A percentile compares a stretch with the other conserved stretches of the same genome.
phyloP scores from a whole-genome alignment of 805 yeast species.

The Scheffersomyces coipomensis region DNA sequence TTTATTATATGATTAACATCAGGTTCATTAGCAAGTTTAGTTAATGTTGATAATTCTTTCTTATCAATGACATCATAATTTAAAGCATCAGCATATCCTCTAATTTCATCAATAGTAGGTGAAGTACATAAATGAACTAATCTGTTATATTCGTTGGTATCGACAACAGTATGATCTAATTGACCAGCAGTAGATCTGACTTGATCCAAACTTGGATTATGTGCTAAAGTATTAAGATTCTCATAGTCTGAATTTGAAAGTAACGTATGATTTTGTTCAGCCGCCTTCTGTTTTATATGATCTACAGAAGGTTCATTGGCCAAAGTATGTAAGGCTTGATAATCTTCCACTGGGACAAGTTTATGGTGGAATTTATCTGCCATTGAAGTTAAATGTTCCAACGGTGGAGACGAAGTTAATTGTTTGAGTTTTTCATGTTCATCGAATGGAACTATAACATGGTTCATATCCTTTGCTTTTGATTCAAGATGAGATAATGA shows the following conservation, averaged over 20 bases:
- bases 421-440: conserved; percentile 13
- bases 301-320: conserved; percentile 19
- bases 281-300: conserved; percentile 13
- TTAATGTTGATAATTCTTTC: conserved; percentile 6
- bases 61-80: conserved; percentile 14
- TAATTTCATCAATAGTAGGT: conserved; percentile 18
- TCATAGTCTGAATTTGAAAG: conserved; percentile 9
- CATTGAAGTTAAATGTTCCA: conserved; percentile 13
- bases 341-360: conserved; percentile 7
- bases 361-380: conserved; percentile 10
- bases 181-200: conserved; percentile 21
- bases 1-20: conserved; percentile 15
- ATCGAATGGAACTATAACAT: conserved; percentile 13
- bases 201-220: conserved; percentile 26
- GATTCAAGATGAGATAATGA: conserved; percentile 18
- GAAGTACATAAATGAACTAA: conserved; percentile 13
- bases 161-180: conserved; percentile 8
- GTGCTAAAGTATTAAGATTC: conserved; percentile 6
- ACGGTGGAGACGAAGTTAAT: conserved; percentile 15
- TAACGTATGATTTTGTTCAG: conserved; percentile 6
- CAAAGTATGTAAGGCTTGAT: conserved; percentile 13
- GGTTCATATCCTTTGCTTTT: conserved; percentile 17
- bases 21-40: conserved; percentile 20
- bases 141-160: conserved; percentile 15
- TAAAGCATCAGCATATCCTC: conserved; percentile 10